Conservation (phyloP, 345 rosid species). For the Ceriops zippeliana region DNA sequence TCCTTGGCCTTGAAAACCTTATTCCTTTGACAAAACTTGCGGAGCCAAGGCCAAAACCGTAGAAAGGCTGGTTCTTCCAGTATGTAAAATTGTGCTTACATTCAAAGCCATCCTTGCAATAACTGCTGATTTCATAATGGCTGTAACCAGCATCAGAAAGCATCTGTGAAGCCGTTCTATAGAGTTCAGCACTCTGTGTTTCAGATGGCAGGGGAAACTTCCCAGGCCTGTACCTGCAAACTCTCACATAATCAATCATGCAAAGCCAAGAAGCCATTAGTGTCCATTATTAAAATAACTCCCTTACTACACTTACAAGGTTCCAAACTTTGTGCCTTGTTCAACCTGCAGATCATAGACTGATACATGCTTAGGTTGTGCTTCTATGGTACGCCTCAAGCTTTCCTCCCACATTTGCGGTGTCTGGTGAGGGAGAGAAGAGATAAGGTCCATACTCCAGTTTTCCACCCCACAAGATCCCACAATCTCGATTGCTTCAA, state of each 20-base stretch:
- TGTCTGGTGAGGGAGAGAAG: slow-evolving; percentile 86
- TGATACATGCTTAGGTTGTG: slow-evolving; percentile 70
- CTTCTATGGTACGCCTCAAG: slow-evolving; percentile 52
- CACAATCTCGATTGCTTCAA: slow-evolving; percentile 70
- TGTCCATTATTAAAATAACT: not conserved
- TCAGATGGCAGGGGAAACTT: slow-evolving; percentile 88
- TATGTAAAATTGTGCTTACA: slow-evolving; percentile 81
- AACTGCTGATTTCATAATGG: slow-evolving; percentile 91
- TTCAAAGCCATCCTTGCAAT: slow-evolving; percentile 53
- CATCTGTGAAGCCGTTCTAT: slow-evolving; percentile 61
- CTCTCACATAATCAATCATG: slow-evolving; percentile 3
- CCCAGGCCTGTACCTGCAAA: slow-evolving; percentile 80
- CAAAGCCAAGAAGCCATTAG: not conserved
- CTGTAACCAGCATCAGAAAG: slow-evolving; percentile 61
- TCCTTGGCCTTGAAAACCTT: slow-evolving; percentile 90
- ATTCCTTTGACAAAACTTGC: slow-evolving; percentile 77
- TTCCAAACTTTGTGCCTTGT: slow-evolving; percentile 82
- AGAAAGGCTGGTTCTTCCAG: slow-evolving; percentile 85
- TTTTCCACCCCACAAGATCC: slow-evolving; percentile 59
- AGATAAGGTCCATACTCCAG: slow-evolving; percentile 94
- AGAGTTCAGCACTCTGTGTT: slow-evolving; percentile 71
- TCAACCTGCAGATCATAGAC: slow-evolving; percentile 98
- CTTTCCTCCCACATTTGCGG: slow-evolving; percentile 84
- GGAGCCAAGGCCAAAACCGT: slow-evolving; percentile 87
- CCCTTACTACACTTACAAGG: slow-evolving; percentile 45